Conservation (phyloP, 768 basidiomycete genomes). For the Naganishia onofrii region DNA sequence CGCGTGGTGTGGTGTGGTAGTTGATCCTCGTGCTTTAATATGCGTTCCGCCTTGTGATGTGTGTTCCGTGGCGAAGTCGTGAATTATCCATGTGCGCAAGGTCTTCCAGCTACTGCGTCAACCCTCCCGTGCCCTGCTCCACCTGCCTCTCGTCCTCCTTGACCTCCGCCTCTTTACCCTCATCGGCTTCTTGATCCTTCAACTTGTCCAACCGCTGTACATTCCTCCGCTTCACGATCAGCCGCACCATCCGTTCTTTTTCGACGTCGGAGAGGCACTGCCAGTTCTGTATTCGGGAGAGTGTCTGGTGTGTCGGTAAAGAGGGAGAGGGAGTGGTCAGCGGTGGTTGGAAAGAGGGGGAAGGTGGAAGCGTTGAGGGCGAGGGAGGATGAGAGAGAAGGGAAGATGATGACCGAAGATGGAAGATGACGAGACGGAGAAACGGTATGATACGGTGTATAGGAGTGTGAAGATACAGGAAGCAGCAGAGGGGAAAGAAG, state of each 20-base stretch:
- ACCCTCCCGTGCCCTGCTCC: background rate
- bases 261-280: slow-evolving; percentile 60
- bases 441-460: background rate
- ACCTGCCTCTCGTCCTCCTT: background rate
- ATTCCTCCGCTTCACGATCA: slow-evolving; percentile 56
- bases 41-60: no score
- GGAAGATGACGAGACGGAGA: slow-evolving; percentile 5
- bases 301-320: slow-evolving; percentile 55
- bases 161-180: no score
- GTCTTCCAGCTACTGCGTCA: no score
- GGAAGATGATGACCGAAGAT: background rate
- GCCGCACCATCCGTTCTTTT: slow-evolving; percentile 60
- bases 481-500: no score
- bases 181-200: slow-evolving; percentile 33
- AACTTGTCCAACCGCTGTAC: slow-evolving; percentile 45
- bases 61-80: no score
- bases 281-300: slow-evolving; percentile 69
- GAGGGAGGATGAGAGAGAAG: background rate
- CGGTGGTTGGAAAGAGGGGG: no score
- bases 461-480: no score
- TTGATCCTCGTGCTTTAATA: no score
- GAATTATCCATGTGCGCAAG: no score
- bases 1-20: no score
- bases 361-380: no score
- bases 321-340: no score